Evolutionary conservation across 805 yeast genomes (phyloP).

Genomic region (Yamadazyma insecticola): DNA sequence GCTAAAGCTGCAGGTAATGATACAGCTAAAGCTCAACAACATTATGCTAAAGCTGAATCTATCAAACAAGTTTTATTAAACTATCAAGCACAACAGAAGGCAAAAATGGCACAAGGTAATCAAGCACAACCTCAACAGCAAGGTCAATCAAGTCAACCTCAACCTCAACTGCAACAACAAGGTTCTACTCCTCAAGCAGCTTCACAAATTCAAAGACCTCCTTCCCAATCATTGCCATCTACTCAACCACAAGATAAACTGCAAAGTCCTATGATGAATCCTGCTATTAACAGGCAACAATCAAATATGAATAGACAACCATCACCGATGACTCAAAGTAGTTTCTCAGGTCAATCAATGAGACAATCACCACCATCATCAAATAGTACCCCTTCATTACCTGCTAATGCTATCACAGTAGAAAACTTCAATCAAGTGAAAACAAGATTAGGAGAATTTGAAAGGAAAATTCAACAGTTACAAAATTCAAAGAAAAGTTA

Average conservation of each 20-base stretch:
- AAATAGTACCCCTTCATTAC: slow-evolving; percentile 8
- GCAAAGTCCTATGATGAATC: slow-evolving; percentile 1
- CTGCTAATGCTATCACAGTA: slow-evolving; percentile 23
- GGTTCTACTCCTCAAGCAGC: slow-evolving; percentile 1
- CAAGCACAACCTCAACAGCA: slow-evolving; percentile 5
- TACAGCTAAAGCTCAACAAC: slow-evolving; percentile 59
- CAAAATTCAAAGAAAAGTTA: slow-evolving; percentile 44
- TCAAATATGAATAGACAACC: slow-evolving; percentile 1
- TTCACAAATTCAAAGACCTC: slow-evolving; percentile 2
- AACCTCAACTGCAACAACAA: slow-evolving; percentile 4
- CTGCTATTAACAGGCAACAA: slow-evolving; percentile 1
- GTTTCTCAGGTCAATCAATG: not conserved
- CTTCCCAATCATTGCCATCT: not conserved
- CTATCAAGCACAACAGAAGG: slow-evolving; percentile 45
- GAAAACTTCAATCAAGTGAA: slow-evolving; percentile 42
- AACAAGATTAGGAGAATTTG: slow-evolving; percentile 44
- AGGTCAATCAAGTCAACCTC: slow-evolving; percentile 8
- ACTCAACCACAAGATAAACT: slow-evolving; percentile 3
- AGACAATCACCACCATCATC: slow-evolving; percentile 1
- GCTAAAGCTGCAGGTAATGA: slow-evolving; percentile 61
- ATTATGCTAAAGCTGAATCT: slow-evolving; percentile 56
- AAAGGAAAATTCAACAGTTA: slow-evolving; percentile 45
- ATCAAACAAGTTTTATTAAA: slow-evolving; percentile 58
- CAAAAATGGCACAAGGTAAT: slow-evolving; percentile 8
- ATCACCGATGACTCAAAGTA: slow-evolving; percentile 1